Base-by-base conservation (phyloP, 441 rosid species). In the Jatropha podagrica region DNA sequence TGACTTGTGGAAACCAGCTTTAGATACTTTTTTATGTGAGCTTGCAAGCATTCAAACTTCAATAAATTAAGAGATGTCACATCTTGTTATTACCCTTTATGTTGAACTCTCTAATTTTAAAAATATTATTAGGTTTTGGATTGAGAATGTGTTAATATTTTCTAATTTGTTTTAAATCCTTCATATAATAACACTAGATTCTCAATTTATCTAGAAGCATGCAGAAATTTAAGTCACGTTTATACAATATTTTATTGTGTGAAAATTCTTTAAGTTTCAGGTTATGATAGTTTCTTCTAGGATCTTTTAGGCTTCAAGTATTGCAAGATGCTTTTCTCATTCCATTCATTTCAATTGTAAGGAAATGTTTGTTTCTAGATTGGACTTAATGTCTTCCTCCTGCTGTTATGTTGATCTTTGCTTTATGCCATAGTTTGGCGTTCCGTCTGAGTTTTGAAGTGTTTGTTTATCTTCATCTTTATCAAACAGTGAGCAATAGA, bases 401-500 rank as follows among this genome's bases (percentile, higher is more conserved):
- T 72, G 20, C 58, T 63, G 13, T 55, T 56, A 37, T 42, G 9
- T 51, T 55, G 27, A 60, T 73, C 14, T 78, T 37, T 65, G 15
- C 71, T 70, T 56, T 54, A 20, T 55, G 54, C 11, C 11, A 38
- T 52, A 20, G 44, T 27, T 17, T 13, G 11, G 14, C 69, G 38
- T 72, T 79, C 59, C 66, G 20, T 51, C 66, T 64, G 11, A 73
- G 58, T 52, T 79, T 68, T 81, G 69, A 63, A 65, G 65, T 65
- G 71, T 72, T 73, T 71, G 7, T 78, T 71, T 55, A 49, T 56
- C 67, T 69, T 61, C 77, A 62, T 80, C 60, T 23, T 65, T 78
- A 32, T 65, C n/a, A 58, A 58, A 74, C 75, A 76, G 71, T 60
- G 74, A 69, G 40, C 17, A 68, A 51, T 11, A 44, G 4, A 62